phyloP scores from a whole-genome alignment of 768 basidiomycete species.

The Kwoniella mangroviensis region DNA sequence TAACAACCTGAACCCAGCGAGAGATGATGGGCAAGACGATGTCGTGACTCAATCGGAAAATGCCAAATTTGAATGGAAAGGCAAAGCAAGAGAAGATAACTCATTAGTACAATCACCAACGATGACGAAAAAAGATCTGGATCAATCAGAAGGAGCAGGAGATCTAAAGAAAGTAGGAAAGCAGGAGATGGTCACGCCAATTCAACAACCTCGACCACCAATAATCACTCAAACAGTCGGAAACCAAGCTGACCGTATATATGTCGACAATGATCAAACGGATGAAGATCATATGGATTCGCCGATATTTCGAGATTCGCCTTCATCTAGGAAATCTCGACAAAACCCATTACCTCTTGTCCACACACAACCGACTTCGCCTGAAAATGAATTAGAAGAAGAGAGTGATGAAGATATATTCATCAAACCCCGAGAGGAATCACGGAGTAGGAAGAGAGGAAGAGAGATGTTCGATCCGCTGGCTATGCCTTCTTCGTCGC shows the following conservation, averaged over 20 bases:
- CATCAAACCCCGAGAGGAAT: constrained; percentile 3
- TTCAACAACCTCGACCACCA: no score
- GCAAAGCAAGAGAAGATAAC: no score
- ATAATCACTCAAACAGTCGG: no score
- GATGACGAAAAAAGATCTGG: no score
- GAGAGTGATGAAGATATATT: constrained; percentile 28
- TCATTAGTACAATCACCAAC: no score
- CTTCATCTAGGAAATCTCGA: background rate
- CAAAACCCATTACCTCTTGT: background rate
- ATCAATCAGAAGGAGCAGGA: no score
- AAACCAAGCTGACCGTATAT: no score
- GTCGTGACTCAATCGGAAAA: no score
- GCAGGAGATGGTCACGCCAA: no score
- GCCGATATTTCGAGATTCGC: background rate
- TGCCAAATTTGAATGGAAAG: no score
- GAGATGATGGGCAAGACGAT: background rate
- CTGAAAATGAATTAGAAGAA: background rate
- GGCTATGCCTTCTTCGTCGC: constrained; percentile 16
- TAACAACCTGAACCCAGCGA: no score
- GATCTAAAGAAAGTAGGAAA: no score
- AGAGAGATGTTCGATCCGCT: constrained; percentile 24
- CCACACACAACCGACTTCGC: background rate
- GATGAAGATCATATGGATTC: background rate
- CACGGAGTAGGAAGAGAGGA: background rate
- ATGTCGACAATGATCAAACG: background rate